Percentiles rank a stretch among this genome's conserved stretches.
Evolutionary conservation across 306 rosid genomes (phyloP).

Genomic region (Vicia sativa): DNA sequence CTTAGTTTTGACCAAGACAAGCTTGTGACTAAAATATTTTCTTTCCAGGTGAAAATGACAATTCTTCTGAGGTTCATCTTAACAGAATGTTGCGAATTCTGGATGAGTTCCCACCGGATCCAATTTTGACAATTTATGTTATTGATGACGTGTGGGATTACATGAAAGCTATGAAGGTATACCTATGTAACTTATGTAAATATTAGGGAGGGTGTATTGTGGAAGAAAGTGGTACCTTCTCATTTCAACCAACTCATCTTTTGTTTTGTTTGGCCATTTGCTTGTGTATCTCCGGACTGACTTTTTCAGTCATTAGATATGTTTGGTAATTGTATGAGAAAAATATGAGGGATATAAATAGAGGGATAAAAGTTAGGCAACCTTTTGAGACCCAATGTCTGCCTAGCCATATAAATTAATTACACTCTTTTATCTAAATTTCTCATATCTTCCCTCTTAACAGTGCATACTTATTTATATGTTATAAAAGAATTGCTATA

Average conservation of each 20-base stretch:
- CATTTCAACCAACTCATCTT: conserved; percentile 14
- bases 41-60: conserved; percentile 64
- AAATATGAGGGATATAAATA: conserved; percentile 14
- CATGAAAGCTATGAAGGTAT: conserved; percentile 94
- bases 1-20: conserved; percentile 36
- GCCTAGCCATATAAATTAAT: neutral
- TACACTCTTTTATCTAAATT: neutral
- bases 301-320: conserved; percentile 28
- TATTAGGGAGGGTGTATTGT: conserved; percentile 1
- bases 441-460: neutral
- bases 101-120: conserved; percentile 92
- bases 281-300: conserved; percentile 20
- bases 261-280: conserved; percentile 14
- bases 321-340: conserved; percentile 16
- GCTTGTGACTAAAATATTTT: conserved; percentile 36
- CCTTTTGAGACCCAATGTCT: conserved; percentile 4
- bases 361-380: conserved; percentile 13
- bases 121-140: conserved; percentile 81
- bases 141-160: conserved; percentile 99
- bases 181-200: conserved; percentile 25
- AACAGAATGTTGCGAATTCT: conserved; percentile 89
- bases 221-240: conserved; percentile 17
- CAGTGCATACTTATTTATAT: conserved; percentile 15
- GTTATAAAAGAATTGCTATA: neutral
- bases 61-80: conserved; percentile 84